Conservation (phyloP, 108 stramenopile genomes). For the Stephanodiscus triporus region DNA sequence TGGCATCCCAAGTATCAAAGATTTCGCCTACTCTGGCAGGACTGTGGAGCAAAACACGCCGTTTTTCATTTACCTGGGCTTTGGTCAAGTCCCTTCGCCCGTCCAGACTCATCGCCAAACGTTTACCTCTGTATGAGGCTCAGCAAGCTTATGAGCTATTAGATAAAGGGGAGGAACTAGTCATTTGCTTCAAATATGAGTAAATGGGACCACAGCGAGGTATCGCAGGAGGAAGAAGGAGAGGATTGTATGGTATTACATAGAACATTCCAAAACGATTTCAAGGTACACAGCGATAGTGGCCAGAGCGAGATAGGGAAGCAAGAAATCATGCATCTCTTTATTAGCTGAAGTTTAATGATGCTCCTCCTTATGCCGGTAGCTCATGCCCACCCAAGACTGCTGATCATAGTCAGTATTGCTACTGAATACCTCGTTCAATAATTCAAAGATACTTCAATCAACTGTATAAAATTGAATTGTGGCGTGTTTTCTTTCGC, state of each 20-base stretch:
- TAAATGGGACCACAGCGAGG: neutral
- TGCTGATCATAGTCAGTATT: no score
- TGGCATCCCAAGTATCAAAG: slow-evolving; percentile 87
- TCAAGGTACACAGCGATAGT: no score
- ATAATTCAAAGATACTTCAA: neutral
- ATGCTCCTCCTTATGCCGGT: neutral
- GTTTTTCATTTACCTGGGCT: slow-evolving; percentile 86
- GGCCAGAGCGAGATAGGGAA: neutral
- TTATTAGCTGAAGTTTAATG: neutral
- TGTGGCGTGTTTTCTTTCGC: neutral
- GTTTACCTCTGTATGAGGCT: slow-evolving; percentile 52
- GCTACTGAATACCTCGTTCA: neutral
- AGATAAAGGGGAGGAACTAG: slow-evolving; percentile 67
- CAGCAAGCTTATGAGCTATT: slow-evolving; percentile 76
- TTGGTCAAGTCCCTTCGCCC: slow-evolving; percentile 73
- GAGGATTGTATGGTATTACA: neutral
- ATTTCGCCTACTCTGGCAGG: slow-evolving; percentile 66
- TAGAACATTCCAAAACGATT: neutral
- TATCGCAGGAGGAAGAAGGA: neutral
- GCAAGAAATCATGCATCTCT: no score
- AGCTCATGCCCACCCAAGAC: neutral
- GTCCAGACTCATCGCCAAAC: slow-evolving; percentile 74
- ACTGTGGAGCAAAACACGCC: slow-evolving; percentile 85
- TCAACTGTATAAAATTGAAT: neutral
- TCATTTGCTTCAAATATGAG: slow-evolving; percentile 68